phyloP scores from a whole-genome alignment of 2,329 filamentous ascomycete genomes.

The Proliferodiscus dingleyae region DNA sequence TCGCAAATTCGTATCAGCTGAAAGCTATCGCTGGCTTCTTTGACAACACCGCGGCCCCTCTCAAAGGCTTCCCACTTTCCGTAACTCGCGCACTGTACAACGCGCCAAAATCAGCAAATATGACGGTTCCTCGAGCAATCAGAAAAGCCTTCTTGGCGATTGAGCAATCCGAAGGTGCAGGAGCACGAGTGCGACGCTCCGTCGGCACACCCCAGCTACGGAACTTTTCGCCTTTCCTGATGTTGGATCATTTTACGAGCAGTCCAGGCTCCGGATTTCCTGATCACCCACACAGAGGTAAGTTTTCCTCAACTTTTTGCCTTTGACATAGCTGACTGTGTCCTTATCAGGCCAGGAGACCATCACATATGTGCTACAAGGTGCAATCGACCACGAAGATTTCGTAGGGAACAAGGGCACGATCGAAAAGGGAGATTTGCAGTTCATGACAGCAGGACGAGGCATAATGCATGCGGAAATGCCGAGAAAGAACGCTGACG shows the following conservation, averaged over 20 bases:
- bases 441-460: slow-evolving; percentile 94
- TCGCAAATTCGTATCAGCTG: slow-evolving; percentile 13
- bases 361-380: slow-evolving; percentile 84
- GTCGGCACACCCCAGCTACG: slow-evolving; percentile 79
- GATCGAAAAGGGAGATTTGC: slow-evolving; percentile 80
- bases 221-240: slow-evolving; percentile 88
- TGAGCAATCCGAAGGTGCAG: slow-evolving; percentile 83
- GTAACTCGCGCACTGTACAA: slow-evolving; percentile 18
- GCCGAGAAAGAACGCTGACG: slow-evolving; percentile 74
- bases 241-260: slow-evolving; percentile 90
- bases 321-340: no score
- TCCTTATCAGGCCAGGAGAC: slow-evolving; percentile 11
- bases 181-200: slow-evolving; percentile 79
- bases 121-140: slow-evolving; percentile 70
- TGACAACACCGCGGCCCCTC: slow-evolving; percentile 11
- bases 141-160: slow-evolving; percentile 77
- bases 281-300: slow-evolving; percentile 74
- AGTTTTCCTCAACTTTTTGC: background rate
- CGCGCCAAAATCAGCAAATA: slow-evolving; percentile 36
- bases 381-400: slow-evolving; percentile 86
- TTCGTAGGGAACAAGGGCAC: slow-evolving; percentile 83
- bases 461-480: slow-evolving; percentile 97
- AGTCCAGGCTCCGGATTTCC: slow-evolving; percentile 81
- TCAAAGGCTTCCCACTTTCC: slow-evolving; percentile 16
- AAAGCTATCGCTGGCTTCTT: slow-evolving; percentile 14